Evolutionary conservation across 306 rosid genomes (phyloP), one percentile per base, ranked within the genome.

Genomic region (Chamaecrista fasciculata): DNA sequence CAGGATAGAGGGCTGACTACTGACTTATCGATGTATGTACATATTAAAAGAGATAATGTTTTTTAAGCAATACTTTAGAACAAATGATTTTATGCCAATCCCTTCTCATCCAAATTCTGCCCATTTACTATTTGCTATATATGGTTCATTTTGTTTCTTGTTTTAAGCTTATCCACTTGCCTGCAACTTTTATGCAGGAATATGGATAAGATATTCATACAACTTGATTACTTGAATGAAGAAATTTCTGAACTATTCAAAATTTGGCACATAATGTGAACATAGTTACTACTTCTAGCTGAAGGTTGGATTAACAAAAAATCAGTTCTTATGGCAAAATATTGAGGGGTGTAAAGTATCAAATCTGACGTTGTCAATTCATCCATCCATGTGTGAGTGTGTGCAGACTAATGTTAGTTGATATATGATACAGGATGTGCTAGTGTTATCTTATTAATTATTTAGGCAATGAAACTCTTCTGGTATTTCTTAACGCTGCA

Each of bases 11-110:
- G 71, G 53, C 11, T 43, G 72, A 57, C 48, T 67, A 10, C 76
- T 11, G 39, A 72, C 59, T 16, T 50, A 46, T 21, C 37, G 60
- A 59, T 33, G 77, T 70, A 70, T 2, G 77, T 33, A 70, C 53
- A 40, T 37, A 63, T 36, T 62, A 56, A 34, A 63, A 48, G n/a
- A 56, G 66, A 58, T 15, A 56, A 24, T 46, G 29, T 23, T 69
- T 57, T 53, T 52, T 50, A 31, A 20, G 64, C 12, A 34, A 44
- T 44, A 21, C 63, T 37, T 74, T 34, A 24, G 18, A 62, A 29
- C 42, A 55, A 12, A 62, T 68, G 42, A 26, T 4, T 25, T 2
- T 44, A 58, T 12, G 19, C 56, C 36, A 3, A 15, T 20, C 26
- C 28, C 8, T 51, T 62, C 31, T 51, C 46, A 14, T 37, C 46